Percentiles rank a stretch among this genome's conserved stretches.
Evolutionary conservation across 805 yeast genomes (phyloP).

Genomic region (Metschnikowia borealis): DNA sequence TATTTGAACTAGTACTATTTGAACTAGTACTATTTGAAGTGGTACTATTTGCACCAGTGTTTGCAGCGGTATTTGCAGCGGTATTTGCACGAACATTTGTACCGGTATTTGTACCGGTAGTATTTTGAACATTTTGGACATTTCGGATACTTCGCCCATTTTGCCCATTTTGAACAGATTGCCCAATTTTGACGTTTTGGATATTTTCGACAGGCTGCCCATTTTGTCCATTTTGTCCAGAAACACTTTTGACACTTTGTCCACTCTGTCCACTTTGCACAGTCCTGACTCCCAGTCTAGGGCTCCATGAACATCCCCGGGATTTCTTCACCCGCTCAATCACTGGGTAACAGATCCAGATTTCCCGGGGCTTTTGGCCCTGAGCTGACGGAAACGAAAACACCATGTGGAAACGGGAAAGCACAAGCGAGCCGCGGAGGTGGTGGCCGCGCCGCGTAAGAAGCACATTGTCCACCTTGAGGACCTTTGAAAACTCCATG

Average conservation of each 20-base stretch:
- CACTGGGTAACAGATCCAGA: constrained; percentile 91
- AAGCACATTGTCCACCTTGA: constrained; percentile 36
- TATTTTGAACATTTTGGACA: background rate
- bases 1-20: too few species aligned
- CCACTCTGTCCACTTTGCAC: background rate
- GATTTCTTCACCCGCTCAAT: constrained; percentile 58
- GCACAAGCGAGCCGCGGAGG: constrained; percentile 33
- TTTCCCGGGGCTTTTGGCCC: constrained; percentile 46
- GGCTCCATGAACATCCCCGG: constrained; percentile 46
- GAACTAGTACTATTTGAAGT: too few species aligned
- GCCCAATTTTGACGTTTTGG: too few species aligned
- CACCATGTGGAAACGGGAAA: constrained; percentile 37
- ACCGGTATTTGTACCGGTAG: too few species aligned
- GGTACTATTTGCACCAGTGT: too few species aligned
- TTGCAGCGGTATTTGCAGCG: too few species aligned
- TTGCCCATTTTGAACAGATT: background rate
- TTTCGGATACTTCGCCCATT: background rate
- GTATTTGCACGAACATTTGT: too few species aligned
- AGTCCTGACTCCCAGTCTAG: background rate
- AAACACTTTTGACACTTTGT: background rate
- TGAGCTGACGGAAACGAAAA: constrained; percentile 26
- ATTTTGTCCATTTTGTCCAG: background rate
- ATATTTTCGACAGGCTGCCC: background rate
- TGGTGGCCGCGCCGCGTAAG: constrained; percentile 37
- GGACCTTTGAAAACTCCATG: constrained; percentile 29